Base-by-base conservation (phyloP, 306 rosid genomes). In the Medicago lupulina region DNA sequence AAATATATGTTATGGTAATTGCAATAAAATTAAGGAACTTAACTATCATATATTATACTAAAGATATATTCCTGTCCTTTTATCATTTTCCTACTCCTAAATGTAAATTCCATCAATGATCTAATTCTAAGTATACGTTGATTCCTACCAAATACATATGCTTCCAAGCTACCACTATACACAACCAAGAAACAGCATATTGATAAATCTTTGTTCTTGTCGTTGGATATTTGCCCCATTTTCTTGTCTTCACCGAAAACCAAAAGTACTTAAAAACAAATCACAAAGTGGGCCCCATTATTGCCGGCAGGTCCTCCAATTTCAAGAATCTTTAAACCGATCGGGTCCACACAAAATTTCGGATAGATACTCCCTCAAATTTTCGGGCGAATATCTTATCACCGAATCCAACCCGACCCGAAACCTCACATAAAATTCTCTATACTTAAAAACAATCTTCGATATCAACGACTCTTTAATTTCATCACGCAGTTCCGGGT, bases 401-500 rank as follows among this genome's bases (percentile, higher is more conserved):
- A 74, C 67, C 0, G 82, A 64, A 0, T 77, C 86, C 46, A 39
- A 77, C 79, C 93, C 88, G 68, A 46, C 57, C 25, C 79, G 81
- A 41, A 75, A 28, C 7, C 11, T 83, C 31, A 69, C 80, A 61
- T 84, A 85, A 13, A 82, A 82, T 6, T 70, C 86, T 36, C 68
- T 18, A 75, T 90, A 94, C 9, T 44, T 67, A 0, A 66, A 40
- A 0, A 79, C 82, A 3, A 94, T 69, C 79, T 82, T 88, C 53
- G 57, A 80, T 75, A 60, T 82, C 49, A 92, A 39, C 54, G 88
- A 80, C 3, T 19, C 63, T 73, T 87, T 89, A 2, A 94, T 70
- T 67, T 87, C 89, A n/a, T 90, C 92, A 11, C 89, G 41, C 23
- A 92, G 83, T 28, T 80, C 85, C 71, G 87, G 58, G 81, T 94